Conservation (phyloP, 73 alveolate genomes). For the Stentor coeruleus region DNA sequence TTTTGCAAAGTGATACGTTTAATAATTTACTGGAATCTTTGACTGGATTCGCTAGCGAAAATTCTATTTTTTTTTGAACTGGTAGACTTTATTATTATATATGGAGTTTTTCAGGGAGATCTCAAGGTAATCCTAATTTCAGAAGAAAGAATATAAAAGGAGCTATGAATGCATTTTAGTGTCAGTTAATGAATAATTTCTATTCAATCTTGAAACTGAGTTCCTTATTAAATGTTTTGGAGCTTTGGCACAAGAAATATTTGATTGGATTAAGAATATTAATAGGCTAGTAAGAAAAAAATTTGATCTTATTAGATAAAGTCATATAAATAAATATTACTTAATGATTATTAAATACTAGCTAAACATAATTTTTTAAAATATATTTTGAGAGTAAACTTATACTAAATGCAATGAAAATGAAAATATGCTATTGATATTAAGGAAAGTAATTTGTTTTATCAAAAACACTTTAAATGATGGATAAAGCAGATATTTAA, state of each 20-base stretch:
- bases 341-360: too few relatives aligned
- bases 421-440: too few relatives aligned
- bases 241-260: too few relatives aligned
- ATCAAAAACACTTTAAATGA: too few relatives aligned
- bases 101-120: not conserved
- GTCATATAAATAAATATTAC: too few relatives aligned
- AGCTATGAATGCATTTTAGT: not conserved
- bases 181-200: not conserved
- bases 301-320: too few relatives aligned
- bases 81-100: not conserved
- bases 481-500: too few relatives aligned
- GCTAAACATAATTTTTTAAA: too few relatives aligned
- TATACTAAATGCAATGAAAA: too few relatives aligned
- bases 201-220: not conserved
- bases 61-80: not conserved
- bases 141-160: not conserved
- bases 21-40: too few relatives aligned
- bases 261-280: not conserved
- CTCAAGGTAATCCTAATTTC: not conserved
- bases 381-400: too few relatives aligned
- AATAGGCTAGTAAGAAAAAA: not conserved
- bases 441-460: too few relatives aligned
- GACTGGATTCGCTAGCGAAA: not conserved
- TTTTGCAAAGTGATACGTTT: not conserved
- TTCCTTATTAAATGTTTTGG: not conserved